Evolutionary conservation across 2,329 filamentous ascomycete species (phyloP).

Genomic region (Diaporthe citri): DNA sequence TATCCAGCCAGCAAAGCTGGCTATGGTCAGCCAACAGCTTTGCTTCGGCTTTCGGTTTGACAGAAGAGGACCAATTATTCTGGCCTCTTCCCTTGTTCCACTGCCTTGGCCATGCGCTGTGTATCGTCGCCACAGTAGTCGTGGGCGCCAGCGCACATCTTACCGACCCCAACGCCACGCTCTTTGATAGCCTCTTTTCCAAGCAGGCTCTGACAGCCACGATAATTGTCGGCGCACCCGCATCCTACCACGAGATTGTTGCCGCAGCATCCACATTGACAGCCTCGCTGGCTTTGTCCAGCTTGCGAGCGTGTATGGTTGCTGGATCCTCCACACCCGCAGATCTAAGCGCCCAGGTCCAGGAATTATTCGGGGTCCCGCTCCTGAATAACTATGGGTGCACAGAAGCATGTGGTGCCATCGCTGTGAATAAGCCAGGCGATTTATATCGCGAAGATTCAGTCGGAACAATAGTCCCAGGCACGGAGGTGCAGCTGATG

Average conservation of each 20-base stretch:
- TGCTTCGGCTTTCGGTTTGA: not conserved
- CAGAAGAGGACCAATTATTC: constrained; percentile 11
- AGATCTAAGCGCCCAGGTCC: constrained; percentile 6
- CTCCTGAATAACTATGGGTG: constrained; percentile 24
- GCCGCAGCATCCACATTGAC: not conserved
- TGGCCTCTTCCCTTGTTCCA: constrained; percentile 26
- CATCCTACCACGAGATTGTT: not conserved
- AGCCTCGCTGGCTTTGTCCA: not conserved
- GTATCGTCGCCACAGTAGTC: constrained; percentile 12
- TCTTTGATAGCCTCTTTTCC: not conserved
- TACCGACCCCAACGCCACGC: not conserved
- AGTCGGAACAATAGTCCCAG: not conserved
- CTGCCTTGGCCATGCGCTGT: constrained; percentile 5
- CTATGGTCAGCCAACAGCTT: constrained; percentile 19
- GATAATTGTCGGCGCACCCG: constrained; percentile 19
- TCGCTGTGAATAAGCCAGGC: not conserved
- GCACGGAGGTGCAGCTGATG: not conserved
- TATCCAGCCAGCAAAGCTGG: constrained; percentile 20
- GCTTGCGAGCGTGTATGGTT: constrained; percentile 7
- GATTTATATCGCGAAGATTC: not conserved
- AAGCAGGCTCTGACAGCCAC: not conserved
- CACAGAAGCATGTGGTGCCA: constrained; percentile 9
- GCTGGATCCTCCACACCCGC: not conserved
- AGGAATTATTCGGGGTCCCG: not conserved
- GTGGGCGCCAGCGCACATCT: constrained; percentile 21